Conservation (phyloP, 768 basidiomycete genomes). For the Exsudoporus frostii region DNA sequence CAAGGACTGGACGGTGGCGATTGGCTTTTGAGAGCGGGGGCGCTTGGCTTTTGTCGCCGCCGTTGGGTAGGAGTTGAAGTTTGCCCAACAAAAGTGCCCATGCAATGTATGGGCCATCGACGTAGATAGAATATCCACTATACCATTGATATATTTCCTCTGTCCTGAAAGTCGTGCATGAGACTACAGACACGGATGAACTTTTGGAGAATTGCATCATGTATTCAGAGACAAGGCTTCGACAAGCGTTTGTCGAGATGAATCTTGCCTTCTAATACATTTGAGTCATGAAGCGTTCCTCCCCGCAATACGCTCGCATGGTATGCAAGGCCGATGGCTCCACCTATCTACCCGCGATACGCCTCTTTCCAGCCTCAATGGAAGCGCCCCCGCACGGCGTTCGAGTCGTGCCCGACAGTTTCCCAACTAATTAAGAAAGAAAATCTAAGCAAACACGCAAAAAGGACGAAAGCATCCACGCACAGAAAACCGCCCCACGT, state of each 20-base stretch:
- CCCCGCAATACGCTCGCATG: not conserved
- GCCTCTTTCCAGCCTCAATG: not conserved
- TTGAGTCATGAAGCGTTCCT: not conserved
- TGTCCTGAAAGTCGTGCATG: too few species aligned
- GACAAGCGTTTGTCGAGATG: too few species aligned
- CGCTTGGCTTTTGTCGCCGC: not conserved
- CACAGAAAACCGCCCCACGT: not conserved
- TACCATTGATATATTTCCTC: not conserved
- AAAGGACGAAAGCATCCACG: not conserved
- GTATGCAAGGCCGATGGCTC: not conserved
- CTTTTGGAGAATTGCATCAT: not conserved
- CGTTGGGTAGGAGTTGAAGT: not conserved
- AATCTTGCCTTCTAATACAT: not conserved
- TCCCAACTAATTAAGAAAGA: not conserved
- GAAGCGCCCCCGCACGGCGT: not conserved
- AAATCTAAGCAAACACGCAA: not conserved
- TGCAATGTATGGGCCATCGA: not conserved
- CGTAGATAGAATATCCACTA: not conserved
- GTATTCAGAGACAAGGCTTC: not conserved
- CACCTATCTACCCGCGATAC: not conserved
- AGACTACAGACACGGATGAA: not conserved
- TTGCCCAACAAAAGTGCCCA: not conserved
- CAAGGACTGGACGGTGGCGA: constrained; percentile 61
- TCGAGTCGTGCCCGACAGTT: not conserved
- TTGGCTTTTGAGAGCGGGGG: constrained; percentile 19